Percentiles rank a stretch among this genome's conserved stretches.
phyloP scores from a whole-genome alignment of 2,329 filamentous ascomycete genomes.

The Pestalotiopsis sp. region DNA sequence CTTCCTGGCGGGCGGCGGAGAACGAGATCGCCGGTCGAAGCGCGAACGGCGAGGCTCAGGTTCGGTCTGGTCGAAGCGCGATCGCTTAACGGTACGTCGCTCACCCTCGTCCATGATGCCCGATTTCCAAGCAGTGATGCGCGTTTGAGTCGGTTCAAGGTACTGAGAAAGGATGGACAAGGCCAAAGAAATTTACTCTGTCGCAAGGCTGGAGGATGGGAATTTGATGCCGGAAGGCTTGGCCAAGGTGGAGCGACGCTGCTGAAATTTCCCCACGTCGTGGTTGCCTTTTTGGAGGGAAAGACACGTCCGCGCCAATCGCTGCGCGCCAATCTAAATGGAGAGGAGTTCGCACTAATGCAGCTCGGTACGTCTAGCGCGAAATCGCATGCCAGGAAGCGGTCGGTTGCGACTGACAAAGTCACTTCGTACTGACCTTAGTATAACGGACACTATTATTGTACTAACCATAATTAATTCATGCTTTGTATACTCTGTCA shows the following conservation, averaged over 20 bases:
- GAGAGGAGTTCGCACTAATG: not conserved
- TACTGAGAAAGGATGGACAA: not conserved
- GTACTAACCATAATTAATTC: no score
- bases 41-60: conserved; percentile 77
- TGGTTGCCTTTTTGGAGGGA: conserved; percentile 1
- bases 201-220: conserved; percentile 5
- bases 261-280: conserved; percentile 9
- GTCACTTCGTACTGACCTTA: no score
- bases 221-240: conserved; percentile 6
- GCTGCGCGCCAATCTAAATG: not conserved
- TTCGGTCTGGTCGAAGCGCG: conserved; percentile 92
- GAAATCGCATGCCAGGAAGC: not conserved
- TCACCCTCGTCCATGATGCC: conserved; percentile 75
- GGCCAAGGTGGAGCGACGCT: not conserved
- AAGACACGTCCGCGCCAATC: not conserved
- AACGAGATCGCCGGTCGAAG: conserved; percentile 91
- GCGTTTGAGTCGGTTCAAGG: not conserved
- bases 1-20: conserved; percentile 71
- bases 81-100: conserved; percentile 74
- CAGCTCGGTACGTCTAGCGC: not conserved
- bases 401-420: no score
- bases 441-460: no score
- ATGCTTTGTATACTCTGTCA: no score
- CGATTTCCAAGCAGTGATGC: not conserved
- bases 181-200: not conserved